Evolutionary conservation across 2,329 filamentous ascomycete genomes (phyloP), one percentile per base, ranked within the genome.

Genomic region (Gaeumannomyces tritici): DNA sequence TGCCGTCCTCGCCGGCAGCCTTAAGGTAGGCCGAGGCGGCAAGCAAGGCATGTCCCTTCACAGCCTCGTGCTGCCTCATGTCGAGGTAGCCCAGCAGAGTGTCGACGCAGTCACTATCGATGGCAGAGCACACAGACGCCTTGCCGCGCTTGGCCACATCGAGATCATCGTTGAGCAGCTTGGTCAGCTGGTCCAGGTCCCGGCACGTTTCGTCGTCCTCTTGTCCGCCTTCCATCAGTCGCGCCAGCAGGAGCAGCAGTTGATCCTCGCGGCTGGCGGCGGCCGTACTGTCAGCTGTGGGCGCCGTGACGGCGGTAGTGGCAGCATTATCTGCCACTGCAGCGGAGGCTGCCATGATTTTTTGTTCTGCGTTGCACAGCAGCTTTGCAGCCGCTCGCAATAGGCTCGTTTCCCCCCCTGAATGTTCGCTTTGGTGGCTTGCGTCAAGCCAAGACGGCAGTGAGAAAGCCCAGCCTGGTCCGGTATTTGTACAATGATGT

Each of bases 1-100:
- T 82, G 4, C 91, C 91, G 8, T 84, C 81, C 15, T 93, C 84
- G 61, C 86, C 85, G 3, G 89, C 86, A 31, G 88, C 86, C 72
- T 93, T 89, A 65, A 97, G 83, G 70, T 95, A 90, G 68, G 93
- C 91, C 21, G 93, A 90, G 3, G 86, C 89, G 35, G 91, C 88
- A 61, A 97, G 77, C 18, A 89, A 90, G 51, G 91, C 93, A 74
- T 96, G 91, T 67, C 87, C 89, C 60, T 91, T 86, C 64, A 96
- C 83, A 61, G 84, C 79, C 21, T 86, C 80, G 4, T 89, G 83
- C 67, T 93, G 83, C 64, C 93, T 84, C 79, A 95, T 89, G 73
- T 98, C 93, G 61, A 97, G 83, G 67, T 90, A 93, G 59, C 87
- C 82, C n/a, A 97, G 78, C 63, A 98, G 84, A 28, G 93, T 93